phyloP scores from a whole-genome alignment of 176 grass and related monocot genomes.

The Echinochloa phyllopogon region DNA sequence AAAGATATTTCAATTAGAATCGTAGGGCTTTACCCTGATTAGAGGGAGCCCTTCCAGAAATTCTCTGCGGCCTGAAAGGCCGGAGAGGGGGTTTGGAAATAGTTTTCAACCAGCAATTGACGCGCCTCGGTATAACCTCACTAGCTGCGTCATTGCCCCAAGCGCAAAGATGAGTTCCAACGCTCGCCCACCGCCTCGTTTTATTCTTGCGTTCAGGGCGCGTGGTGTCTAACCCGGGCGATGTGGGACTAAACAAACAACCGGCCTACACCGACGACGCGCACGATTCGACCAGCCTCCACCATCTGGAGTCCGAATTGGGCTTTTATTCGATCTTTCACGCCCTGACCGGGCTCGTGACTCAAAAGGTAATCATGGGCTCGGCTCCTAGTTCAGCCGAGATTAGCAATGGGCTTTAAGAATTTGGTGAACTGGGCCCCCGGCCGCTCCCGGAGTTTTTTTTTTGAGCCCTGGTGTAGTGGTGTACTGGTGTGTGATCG shows the following conservation, averaged over 20 bases:
- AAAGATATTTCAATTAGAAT: background rate
- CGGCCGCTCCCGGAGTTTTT: too few relatives aligned
- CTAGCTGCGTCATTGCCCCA: constrained; percentile 85
- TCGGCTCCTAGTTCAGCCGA: background rate
- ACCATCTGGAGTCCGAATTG: background rate
- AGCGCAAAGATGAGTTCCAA: constrained; percentile 57
- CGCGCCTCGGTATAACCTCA: constrained; percentile 72
- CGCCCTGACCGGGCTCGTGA: background rate
- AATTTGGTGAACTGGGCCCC: too few relatives aligned
- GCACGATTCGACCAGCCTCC: background rate
- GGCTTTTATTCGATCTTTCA: background rate
- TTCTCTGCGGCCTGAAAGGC: background rate
- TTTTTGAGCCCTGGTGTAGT: too few relatives aligned
- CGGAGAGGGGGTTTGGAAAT: constrained; percentile 75
- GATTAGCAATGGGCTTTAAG: background rate
- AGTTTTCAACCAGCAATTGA: constrained; percentile 89
- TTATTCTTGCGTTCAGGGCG: background rate
- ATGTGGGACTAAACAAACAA: background rate
- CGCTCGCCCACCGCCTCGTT: background rate
- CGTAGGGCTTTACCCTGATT: constrained; percentile 13
- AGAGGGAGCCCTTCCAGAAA: constrained; percentile 38
- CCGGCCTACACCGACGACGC: background rate
- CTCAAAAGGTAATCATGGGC: background rate
- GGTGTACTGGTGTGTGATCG: too few relatives aligned
- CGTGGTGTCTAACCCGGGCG: background rate